Evolutionary conservation across 768 basidiomycete species (phyloP).

Genomic region (Daedaleopsis nitida): DNA sequence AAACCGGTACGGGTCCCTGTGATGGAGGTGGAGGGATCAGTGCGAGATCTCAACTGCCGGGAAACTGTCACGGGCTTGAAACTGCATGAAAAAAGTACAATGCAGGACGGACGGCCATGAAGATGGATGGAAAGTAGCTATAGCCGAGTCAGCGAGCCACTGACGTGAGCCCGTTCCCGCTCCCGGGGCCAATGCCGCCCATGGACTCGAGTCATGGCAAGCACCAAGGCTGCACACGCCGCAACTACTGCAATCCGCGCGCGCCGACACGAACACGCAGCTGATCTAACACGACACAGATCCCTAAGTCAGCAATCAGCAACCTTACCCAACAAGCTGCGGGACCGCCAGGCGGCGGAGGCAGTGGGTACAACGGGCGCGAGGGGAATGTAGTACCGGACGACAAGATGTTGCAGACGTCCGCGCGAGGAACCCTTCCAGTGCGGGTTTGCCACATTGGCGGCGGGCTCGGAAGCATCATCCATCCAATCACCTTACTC

Average conservation of each 20-base stretch:
- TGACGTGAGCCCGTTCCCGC: slow-evolving; percentile 1
- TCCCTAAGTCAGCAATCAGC: slow-evolving; percentile 15
- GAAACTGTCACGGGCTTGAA: slow-evolving; percentile 6
- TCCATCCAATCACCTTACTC: neutral
- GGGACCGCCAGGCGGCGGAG: neutral
- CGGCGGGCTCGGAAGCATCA: neutral
- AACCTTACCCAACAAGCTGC: slow-evolving; percentile 19
- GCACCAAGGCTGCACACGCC: neutral
- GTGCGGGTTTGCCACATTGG: neutral
- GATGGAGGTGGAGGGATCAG: slow-evolving; percentile 15
- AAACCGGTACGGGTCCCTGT: slow-evolving; percentile 2
- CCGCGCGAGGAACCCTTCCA: neutral
- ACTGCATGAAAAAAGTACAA: slow-evolving; percentile 7
- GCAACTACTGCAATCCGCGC: slow-evolving; percentile 10
- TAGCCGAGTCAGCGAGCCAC: slow-evolving; percentile 15
- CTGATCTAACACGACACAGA: slow-evolving; percentile 15
- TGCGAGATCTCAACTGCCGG: slow-evolving; percentile 13
- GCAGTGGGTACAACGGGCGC: neutral
- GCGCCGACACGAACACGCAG: slow-evolving; percentile 8
- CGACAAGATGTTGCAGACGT: neutral
- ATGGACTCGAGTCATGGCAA: slow-evolving; percentile 13
- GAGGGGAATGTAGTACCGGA: neutral
- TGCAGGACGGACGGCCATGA: slow-evolving; percentile 2
- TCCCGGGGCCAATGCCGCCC: neutral
- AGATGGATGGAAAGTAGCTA: slow-evolving; percentile 6